These are phyloP conservation scores for Posidonia oceanica DNA, from an alignment of 116 monocot genomes.

Conservation along the genomic window DNA sequence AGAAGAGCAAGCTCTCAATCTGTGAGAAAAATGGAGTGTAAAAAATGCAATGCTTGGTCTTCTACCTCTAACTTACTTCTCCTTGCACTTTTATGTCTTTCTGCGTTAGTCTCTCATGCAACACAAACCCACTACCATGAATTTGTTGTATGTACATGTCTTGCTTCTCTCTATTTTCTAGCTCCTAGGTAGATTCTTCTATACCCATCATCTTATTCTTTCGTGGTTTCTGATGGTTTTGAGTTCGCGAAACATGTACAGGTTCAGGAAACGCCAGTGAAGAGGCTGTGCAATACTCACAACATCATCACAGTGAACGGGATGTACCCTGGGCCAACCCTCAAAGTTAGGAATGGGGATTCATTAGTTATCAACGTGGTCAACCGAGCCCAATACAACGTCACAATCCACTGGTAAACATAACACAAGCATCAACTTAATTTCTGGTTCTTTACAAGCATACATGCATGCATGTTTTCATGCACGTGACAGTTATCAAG, in stretches of 20 bases:
- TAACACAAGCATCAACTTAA: neutral
- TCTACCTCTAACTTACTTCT: conserved; percentile 7
- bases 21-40: neutral
- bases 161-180: too few species aligned
- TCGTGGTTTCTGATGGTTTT: neutral
- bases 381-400: conserved; percentile 30
- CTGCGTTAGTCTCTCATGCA: neutral
- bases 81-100: conserved; percentile 1
- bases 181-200: too few species aligned
- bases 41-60: neutral
- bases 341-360: conserved; percentile 57
- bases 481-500: too few species aligned
- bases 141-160: conserved; percentile 34
- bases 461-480: too few species aligned
- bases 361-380: conserved; percentile 46
- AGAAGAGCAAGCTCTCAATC: too few species aligned
- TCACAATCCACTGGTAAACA: conserved; percentile 20
- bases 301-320: conserved; percentile 65
- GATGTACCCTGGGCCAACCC: conserved; percentile 56
- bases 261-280: conserved; percentile 56
- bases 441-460: too few species aligned
- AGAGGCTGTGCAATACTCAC: conserved; percentile 80
- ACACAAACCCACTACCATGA: conserved; percentile 38
- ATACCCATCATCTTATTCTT: too few species aligned
- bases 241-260: conserved; percentile 1